These are phyloP conservation scores for Mercurialis annua DNA, from an alignment of 345 rosid genomes.

Conservation along the genomic window DNA sequence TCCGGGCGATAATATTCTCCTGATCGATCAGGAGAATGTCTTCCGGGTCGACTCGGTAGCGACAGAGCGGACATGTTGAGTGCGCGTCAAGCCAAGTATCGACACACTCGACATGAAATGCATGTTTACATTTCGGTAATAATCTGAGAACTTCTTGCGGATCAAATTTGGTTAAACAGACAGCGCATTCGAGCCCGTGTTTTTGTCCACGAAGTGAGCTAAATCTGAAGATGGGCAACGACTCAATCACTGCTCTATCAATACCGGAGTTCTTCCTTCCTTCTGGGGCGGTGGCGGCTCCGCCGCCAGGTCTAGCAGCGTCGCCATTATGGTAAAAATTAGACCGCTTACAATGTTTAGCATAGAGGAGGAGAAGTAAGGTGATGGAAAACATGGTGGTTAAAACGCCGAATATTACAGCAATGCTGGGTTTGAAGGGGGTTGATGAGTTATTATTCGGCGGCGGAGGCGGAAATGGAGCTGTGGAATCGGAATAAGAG, in stretches of 20 bases:
- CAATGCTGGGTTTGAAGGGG: conserved; percentile 59
- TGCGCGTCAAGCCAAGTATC: conserved; percentile 97
- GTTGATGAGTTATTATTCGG: conserved; percentile 7
- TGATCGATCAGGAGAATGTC: conserved; percentile 59
- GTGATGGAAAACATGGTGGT: conserved; percentile 68
- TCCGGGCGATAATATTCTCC: neutral
- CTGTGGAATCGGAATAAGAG: conserved; percentile 15
- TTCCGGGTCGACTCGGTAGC: conserved; percentile 87
- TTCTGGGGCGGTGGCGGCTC: neutral
- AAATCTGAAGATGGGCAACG: conserved; percentile 80
- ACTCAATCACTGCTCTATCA: conserved; percentile 64
- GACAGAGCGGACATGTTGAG: conserved; percentile 93
- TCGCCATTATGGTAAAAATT: conserved; percentile 12
- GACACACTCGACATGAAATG: conserved; percentile 88
- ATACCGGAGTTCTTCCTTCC: conserved; percentile 72
- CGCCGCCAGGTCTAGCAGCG: neutral
- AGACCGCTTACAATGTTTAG: conserved; percentile 61
- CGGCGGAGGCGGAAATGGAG: conserved; percentile 17
- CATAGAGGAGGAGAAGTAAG: conserved; percentile 73
- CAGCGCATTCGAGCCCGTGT: conserved; percentile 83
- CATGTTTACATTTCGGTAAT: conserved; percentile 86
- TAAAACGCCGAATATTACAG: conserved; percentile 54
- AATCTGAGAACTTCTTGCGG: conserved; percentile 55
- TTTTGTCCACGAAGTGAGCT: conserved; percentile 66
- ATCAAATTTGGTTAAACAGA: conserved; percentile 66